These are phyloP conservation scores for Aspergillus bombycis DNA, from an alignment of 2,329 filamentous ascomycete species.

Conservation along the genomic window DNA sequence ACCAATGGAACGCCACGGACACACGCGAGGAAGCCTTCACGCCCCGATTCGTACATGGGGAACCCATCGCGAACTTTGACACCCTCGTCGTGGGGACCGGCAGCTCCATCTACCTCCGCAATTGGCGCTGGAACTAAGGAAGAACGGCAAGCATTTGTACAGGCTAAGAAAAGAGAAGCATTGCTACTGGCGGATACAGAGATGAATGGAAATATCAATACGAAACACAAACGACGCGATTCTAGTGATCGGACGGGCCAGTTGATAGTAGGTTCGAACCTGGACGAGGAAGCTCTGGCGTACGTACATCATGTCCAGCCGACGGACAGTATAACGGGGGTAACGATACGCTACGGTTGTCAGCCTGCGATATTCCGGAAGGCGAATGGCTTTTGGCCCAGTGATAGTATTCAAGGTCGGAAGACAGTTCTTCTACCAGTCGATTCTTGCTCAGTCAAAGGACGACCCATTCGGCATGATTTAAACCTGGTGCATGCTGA, in stretches of 20 bases:
- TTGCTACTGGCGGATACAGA: constrained; percentile 49
- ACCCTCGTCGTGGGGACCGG: constrained; percentile 47
- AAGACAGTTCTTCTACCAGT: constrained; percentile 83
- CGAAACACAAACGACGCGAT: constrained; percentile 50
- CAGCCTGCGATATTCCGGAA: constrained; percentile 80
- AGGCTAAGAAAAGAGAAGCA: constrained; percentile 52
- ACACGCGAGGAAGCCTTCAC: constrained; percentile 42
- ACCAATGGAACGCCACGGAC: constrained; percentile 31
- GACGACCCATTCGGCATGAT: constrained; percentile 56
- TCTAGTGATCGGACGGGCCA: constrained; percentile 42
- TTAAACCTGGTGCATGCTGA: constrained; percentile 31
- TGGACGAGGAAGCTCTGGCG: constrained; percentile 75
- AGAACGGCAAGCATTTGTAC: constrained; percentile 48
- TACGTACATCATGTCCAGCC: constrained; percentile 86
- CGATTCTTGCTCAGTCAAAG: constrained; percentile 83
- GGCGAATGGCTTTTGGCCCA: constrained; percentile 92
- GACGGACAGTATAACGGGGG: constrained; percentile 84
- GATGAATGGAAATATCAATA: constrained; percentile 36
- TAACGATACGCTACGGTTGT: constrained; percentile 89
- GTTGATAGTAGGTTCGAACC: constrained; percentile 46
- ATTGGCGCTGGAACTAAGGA: constrained; percentile 46
- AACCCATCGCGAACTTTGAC: constrained; percentile 28
- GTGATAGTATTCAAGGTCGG: constrained; percentile 84
- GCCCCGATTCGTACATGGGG: constrained; percentile 35
- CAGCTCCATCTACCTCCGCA: constrained; percentile 32